Conservation (phyloP, 345 rosid genomes). For the Ceriops decandra region DNA sequence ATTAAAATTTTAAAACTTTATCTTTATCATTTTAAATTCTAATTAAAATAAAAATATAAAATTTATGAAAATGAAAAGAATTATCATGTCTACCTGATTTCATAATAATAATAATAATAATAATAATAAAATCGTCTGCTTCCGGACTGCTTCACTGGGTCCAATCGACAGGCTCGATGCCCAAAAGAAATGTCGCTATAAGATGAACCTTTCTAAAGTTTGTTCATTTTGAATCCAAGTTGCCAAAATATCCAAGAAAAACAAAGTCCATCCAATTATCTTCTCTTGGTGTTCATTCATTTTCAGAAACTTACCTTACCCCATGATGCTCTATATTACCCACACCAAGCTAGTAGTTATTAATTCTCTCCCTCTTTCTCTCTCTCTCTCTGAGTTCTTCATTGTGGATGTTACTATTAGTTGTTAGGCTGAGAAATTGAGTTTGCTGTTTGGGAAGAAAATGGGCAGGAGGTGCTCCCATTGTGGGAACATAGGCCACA, state of each 20-base stretch:
- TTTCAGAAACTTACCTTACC: conserved; percentile 33
- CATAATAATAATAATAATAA: too few species aligned
- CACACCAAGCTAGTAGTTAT: conserved; percentile 31
- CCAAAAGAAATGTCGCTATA: too few species aligned
- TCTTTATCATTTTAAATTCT: too few species aligned
- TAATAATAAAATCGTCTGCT: too few species aligned
- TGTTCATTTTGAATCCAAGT: conserved; percentile 20
- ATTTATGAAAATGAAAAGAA: too few species aligned
- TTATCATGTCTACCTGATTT: too few species aligned
- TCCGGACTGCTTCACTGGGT: too few species aligned
- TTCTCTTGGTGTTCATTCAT: conserved; percentile 44
- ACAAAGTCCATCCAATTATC: conserved; percentile 49
- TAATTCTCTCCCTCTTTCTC: conserved; percentile 12
- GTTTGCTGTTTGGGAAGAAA: conserved; percentile 18
- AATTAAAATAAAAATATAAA: too few species aligned
- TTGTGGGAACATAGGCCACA: conserved; percentile 62
- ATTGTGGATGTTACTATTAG: conserved; percentile 6
- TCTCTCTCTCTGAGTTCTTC: conserved; percentile 12
- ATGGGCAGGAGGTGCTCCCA: conserved; percentile 77
- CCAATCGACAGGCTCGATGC: too few species aligned
- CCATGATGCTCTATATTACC: conserved; percentile 25
- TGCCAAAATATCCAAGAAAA: conserved; percentile 32
- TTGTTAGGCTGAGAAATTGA: conserved; percentile 12
- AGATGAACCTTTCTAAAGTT: too few species aligned
- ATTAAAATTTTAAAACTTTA: too few species aligned